phyloP scores from a whole-genome alignment of 192 early-diverging fungal genomes.

The Podila epicladia region DNA sequence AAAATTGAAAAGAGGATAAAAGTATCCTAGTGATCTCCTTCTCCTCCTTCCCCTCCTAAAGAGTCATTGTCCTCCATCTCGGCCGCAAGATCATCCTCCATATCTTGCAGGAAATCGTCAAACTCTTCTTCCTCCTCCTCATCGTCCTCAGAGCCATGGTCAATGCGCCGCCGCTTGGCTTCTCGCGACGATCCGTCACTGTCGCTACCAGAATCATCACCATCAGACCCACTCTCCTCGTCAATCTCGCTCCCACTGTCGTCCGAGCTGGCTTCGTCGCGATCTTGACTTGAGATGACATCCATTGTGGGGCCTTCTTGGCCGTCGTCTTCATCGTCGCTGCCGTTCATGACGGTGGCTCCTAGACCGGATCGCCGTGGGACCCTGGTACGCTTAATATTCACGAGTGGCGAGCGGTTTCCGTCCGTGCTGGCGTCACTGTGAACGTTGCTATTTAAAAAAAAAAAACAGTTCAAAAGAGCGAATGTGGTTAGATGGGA shows the following conservation, averaged over 20 bases:
- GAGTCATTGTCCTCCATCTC: conserved; percentile 18
- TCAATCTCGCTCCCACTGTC: conserved; percentile 57
- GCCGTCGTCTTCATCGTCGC: conserved; percentile 27
- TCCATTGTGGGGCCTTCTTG: background rate
- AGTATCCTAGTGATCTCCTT: no score
- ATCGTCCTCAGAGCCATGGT: background rate
- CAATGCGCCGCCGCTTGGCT: background rate
- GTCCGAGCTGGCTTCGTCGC: conserved; percentile 11
- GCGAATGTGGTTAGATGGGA: no score
- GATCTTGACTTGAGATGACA: conserved; percentile 1
- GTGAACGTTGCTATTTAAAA: conserved; percentile 20
- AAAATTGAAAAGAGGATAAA: no score
- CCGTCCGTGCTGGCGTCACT: conserved; percentile 42
- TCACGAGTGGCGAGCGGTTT: conserved; percentile 22
- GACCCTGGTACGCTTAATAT: conserved; percentile 33
- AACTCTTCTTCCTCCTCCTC: conserved; percentile 19
- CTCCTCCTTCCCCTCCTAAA: no score
- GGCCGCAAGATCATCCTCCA: conserved; percentile 38
- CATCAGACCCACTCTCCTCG: conserved; percentile 54
- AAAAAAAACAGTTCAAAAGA: background rate
- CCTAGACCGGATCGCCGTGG: conserved; percentile 27
- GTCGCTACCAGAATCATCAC: conserved; percentile 39
- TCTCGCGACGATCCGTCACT: background rate
- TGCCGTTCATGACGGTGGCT: conserved; percentile 18
- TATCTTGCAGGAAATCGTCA: conserved; percentile 31